Evolutionary conservation across 495 filamentous ascomycete genomes (phyloP), one percentile per base, ranked within the genome.

Genomic region (Neurospora intermedia): DNA sequence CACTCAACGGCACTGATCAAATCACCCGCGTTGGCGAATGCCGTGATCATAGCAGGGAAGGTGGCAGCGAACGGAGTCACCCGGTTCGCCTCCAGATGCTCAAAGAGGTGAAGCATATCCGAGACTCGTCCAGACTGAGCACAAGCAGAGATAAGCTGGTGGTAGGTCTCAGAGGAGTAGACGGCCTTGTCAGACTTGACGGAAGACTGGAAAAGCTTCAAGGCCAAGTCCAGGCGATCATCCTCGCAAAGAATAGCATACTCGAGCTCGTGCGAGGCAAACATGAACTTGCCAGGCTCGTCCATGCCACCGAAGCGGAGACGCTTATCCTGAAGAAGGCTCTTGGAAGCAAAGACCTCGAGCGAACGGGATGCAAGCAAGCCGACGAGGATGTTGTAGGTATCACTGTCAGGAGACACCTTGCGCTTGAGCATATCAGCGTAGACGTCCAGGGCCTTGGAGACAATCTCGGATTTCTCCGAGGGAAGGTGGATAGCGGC

Each of bases 371-470:
- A 85, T 31, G 94, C 91, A 42, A 98, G 87, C 46, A 97, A 82
- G 75, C 91, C 88, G 73, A 99, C 91, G 13, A 99, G 82, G 4
- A 91, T 93, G 77, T 93, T 88, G 82, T 96, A 98, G 8, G 94
- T 98, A 71, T 90, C 87, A 73, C 90, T 89, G 78, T 96, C 91
- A 18, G 95, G 95, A 38, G 86, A 81, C 54, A 98, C 90, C 77
- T 90, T 91, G 69, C 94, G 91, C 74, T 91, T 88, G 75, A 97
- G 90, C 95, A 99, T 97, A 80, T 98, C 93, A 54, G 93, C 91
- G 83, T 98, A 98, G 73, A 98, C 91, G 85, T 94, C 94, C 69
- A 98, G 88, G 7, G 93, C 94, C 83, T 97, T 97, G 69, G 92
- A 89, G 35, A 97, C 91, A 11, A 94, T 87, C 82, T 94, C 92